Evolutionary conservation across 2,329 filamentous ascomycete genomes (phyloP), one percentile per base, ranked within the genome.

Genomic region (Phyllosticta citribraziliensis): DNA sequence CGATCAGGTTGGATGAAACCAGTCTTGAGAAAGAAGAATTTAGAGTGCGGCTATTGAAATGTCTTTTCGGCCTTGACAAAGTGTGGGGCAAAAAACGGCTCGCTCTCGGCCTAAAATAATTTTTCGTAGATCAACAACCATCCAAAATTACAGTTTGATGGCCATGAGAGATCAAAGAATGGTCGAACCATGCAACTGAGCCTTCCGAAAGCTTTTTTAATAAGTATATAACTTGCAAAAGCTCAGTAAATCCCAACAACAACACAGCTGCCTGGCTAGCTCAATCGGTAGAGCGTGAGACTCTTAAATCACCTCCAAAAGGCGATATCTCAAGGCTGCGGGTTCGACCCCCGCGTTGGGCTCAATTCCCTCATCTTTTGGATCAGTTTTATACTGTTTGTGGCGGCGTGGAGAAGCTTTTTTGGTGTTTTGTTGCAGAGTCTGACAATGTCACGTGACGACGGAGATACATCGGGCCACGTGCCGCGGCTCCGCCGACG

Each of bases 211-310:
- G 22, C 22, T 2, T 22, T 22, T 22, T 22, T 22, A 3, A 22
- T 22, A 22, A 22, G 22, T 22, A 2, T 22, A 22, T 22, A 22
- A 22, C 2, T 14, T 40, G 11, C 11, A 12, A 14, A 40, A 14
- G 4, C 5, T 14, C 8, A 1, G 17, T 40, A 2, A 10, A 17
- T 10, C 11, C 4, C 35, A 12, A 11, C 1, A 3, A 14, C 17
- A 11, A 12, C 12, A 27, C n/a, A 57, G 59, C 59, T 55, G 60
- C 57, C 55, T 53, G 56, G 63, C 56, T 64, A 63, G 62, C 64
- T 64, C 63, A 64, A 63, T 63, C 63, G 63, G 63, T 65, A 62
- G 62, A 64, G 62, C 62, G 60, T 63, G 55, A 64, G 63, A 64
- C 63, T 64, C 63, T 64, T 62, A 63, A 61, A 47, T 14, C 35